Evolutionary conservation across 352 stramenopile genomes (phyloP), one percentile per base, ranked within the genome.

Genomic region (Globisporangium perplexum): DNA sequence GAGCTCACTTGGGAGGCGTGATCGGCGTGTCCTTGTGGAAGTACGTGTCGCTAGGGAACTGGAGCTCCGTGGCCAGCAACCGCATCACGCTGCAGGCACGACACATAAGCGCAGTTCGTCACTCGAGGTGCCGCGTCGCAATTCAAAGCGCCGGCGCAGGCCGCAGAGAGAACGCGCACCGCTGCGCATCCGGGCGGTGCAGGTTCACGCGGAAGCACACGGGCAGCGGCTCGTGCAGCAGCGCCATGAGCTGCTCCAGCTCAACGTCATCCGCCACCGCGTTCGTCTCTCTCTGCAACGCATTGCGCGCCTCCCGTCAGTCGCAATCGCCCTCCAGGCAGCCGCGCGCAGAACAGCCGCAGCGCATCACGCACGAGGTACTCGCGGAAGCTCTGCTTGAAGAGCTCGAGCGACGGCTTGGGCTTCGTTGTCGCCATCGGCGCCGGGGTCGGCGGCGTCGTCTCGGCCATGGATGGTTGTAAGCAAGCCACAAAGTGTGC

Each of bases 321-420:
- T 47, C 2, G 20, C 26, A 20, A 11, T 15, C 17, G 15, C 20
- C 23, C 7, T 20, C n/a, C 28, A 23, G 36, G 10, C 12, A 22
- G 14, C 11, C 20, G 11, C 49, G 46, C 2, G 18, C 12, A 45
- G 8, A 6, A 6, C 7, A 12, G 33, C 23, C 7, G 12, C 12
- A 14, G 24, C 36, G n/a, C 3, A 47, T 18, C 22, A 60, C 70
- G 55, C 46, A 81, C 69, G 43, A 83, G 66, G 53, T 83, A 94
- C 64, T 94, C 83, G 61, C 76, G 78, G 69, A 94, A 92, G 60
- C 78, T 90, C 55, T 86, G 72, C 65, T 92, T 91, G 74, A 78
- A 92, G 41, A 88, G 66, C 54, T 83, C 81, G 15, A 90, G 65
- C 22, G 78, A 66, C 39, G 76, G 64, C 62, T 83, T 87, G 28